These are phyloP conservation scores for Boletus fagicola DNA, from an alignment of 768 basidiomycete genomes.

Conservation along the genomic window DNA sequence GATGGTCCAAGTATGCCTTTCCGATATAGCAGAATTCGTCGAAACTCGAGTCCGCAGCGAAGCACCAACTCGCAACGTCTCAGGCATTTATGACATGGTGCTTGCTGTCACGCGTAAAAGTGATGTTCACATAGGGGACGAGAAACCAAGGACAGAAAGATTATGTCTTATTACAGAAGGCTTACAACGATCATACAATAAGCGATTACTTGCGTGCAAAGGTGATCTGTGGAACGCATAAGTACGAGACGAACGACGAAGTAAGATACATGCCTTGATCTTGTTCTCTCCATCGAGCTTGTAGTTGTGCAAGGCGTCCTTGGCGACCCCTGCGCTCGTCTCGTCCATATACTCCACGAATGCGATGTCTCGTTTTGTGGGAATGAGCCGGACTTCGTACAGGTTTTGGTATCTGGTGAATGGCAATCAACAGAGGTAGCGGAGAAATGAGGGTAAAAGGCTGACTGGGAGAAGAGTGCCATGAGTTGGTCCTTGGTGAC, in stretches of 20 bases:
- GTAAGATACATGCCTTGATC: slow-evolving; percentile 70
- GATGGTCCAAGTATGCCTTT: slow-evolving; percentile 4
- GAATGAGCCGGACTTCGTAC: slow-evolving; percentile 97
- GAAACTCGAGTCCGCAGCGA: slow-evolving; percentile 11
- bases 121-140: slow-evolving; percentile 19
- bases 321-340: slow-evolving; percentile 82
- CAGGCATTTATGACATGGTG: slow-evolving; percentile 20
- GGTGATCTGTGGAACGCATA: slow-evolving; percentile 50
- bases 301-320: slow-evolving; percentile 96
- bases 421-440: background rate
- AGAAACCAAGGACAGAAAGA: slow-evolving; percentile 15
- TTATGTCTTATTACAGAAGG: slow-evolving; percentile 33
- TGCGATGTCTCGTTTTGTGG: slow-evolving; percentile 95
- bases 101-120: slow-evolving; percentile 29
- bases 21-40: slow-evolving; percentile 3
- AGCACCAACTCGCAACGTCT: slow-evolving; percentile 29
- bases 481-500: slow-evolving; percentile 92
- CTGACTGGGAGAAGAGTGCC: slow-evolving; percentile 87
- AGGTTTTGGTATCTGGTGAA: slow-evolving; percentile 82
- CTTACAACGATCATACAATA: slow-evolving; percentile 30
- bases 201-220: slow-evolving; percentile 65
- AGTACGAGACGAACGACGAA: slow-evolving; percentile 1
- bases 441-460: slow-evolving; percentile 17
- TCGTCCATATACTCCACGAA: slow-evolving; percentile 99
- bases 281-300: slow-evolving; percentile 97